Evolutionary conservation across 106 monocot genomes (phyloP).

Genomic region (Dendrobium officinale): DNA sequence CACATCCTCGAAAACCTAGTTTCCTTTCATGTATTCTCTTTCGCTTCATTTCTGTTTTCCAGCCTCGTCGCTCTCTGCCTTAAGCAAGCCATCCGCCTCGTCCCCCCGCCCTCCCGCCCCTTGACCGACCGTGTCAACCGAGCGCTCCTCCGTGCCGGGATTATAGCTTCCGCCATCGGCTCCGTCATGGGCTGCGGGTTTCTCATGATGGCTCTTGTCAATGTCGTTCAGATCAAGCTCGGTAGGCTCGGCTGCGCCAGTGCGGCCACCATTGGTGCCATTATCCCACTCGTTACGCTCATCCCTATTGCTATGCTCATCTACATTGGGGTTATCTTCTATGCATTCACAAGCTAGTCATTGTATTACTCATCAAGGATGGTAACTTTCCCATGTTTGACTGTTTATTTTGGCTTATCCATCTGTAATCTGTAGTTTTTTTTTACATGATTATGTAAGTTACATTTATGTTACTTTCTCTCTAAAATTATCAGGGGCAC

Average conservation of each 20-base stretch:
- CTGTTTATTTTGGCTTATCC: neutral
- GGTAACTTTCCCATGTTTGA: neutral
- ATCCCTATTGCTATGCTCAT: conserved; percentile 59
- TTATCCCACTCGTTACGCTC: conserved; percentile 49
- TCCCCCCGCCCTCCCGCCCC: conserved; percentile 4
- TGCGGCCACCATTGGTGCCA: conserved; percentile 30
- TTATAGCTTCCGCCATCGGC: conserved; percentile 47
- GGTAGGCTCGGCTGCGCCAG: conserved; percentile 56
- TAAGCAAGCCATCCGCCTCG: conserved; percentile 66
- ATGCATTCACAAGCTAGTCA: conserved; percentile 65
- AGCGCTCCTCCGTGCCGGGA: conserved; percentile 38
- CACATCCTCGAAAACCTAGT: conserved; percentile 41
- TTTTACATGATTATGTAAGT: no score
- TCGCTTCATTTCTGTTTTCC: conserved; percentile 86
- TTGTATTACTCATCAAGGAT: neutral
- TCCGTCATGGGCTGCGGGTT: conserved; percentile 60
- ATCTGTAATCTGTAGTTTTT: neutral
- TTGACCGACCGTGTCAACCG: conserved; percentile 29
- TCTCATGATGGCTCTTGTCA: conserved; percentile 71
- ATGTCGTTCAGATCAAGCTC: conserved; percentile 70
- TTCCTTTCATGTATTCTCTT: conserved; percentile 70
- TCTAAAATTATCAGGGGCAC: neutral
- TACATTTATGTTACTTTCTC: neutral
- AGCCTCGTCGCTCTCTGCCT: conserved; percentile 81
- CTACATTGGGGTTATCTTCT: conserved; percentile 60